These are phyloP conservation scores for Myxozyma mucilagina DNA, from an alignment of 805 yeast species.

Conservation along the genomic window DNA sequence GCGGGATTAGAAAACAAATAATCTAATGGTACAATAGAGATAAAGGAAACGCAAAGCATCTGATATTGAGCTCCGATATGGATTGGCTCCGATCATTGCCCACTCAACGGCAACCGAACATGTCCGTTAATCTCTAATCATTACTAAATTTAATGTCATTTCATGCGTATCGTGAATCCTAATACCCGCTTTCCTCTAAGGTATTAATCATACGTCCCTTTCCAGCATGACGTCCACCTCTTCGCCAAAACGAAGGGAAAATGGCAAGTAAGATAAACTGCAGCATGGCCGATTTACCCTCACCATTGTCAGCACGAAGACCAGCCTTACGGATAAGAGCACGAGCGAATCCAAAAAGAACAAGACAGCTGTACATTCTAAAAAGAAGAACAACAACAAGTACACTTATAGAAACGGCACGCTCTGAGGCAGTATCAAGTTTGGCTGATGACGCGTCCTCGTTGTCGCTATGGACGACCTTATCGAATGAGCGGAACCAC, in stretches of 20 bases:
- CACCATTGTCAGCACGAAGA: conserved; percentile 39
- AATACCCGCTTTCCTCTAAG: conserved; percentile 21
- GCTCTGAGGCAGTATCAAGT: conserved; percentile 28
- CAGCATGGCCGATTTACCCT: conserved; percentile 15
- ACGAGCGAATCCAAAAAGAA: conserved; percentile 53
- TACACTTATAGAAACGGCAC: conserved; percentile 33
- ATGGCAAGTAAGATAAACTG: conserved; percentile 23
- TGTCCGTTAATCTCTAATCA: no score
- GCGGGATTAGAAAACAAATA: not conserved
- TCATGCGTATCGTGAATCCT: not conserved
- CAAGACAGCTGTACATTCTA: conserved; percentile 33
- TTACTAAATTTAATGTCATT: no score
- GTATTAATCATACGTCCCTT: conserved; percentile 29
- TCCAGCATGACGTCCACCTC: conserved; percentile 30
- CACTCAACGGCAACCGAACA: no score
- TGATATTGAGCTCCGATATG: no score
- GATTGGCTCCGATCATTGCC: no score
- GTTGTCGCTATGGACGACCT: not conserved
- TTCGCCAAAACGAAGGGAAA: conserved; percentile 25
- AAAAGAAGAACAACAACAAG: conserved; percentile 26
- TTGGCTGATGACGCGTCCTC: conserved; percentile 9
- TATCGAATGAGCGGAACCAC: conserved; percentile 56
- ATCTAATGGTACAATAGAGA: not conserved
- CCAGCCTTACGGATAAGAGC: conserved; percentile 49
- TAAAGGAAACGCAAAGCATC: not conserved